These are phyloP conservation scores for Comarum palustre DNA, from an alignment of 306 rosid species.

Conservation along the genomic window DNA sequence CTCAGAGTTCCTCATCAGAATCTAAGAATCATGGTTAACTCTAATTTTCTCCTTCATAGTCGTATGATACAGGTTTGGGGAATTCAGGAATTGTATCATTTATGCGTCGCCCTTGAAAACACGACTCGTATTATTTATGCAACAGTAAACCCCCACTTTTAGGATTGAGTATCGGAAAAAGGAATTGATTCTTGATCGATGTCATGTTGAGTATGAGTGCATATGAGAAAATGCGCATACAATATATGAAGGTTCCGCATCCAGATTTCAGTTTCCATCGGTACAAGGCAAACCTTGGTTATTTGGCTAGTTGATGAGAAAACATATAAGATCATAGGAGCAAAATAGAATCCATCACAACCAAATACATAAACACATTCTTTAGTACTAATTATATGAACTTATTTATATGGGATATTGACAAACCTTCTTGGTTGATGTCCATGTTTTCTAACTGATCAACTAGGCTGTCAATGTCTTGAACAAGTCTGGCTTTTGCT, in stretches of 20 bases:
- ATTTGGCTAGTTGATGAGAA: not conserved
- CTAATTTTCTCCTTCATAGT: not conserved
- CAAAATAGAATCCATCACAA: too few relatives aligned
- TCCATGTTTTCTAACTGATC: too few relatives aligned
- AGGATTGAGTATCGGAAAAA: not conserved
- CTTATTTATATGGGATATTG: too few relatives aligned
- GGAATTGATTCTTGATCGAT: not conserved
- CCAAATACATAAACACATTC: too few relatives aligned
- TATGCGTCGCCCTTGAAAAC: too few relatives aligned
- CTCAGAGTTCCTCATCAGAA: constrained; percentile 46
- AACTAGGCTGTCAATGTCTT: too few relatives aligned
- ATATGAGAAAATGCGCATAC: not conserved
- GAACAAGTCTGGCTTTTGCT: too few relatives aligned
- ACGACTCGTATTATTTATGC: not conserved
- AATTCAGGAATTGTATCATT: too few relatives aligned
- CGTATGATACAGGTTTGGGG: too few relatives aligned
- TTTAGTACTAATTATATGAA: too few relatives aligned
- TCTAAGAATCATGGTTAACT: constrained; percentile 24
- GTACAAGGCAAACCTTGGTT: not conserved
- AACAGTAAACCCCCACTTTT: not conserved
- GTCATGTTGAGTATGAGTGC: not conserved
- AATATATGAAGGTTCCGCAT: not conserved
- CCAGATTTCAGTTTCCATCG: not conserved
- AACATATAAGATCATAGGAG: too few relatives aligned
- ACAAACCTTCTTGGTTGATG: too few relatives aligned